Evolutionary conservation across 2,329 filamentous ascomycete genomes (phyloP).

Genomic region (Orbilia ellipsospora): DNA sequence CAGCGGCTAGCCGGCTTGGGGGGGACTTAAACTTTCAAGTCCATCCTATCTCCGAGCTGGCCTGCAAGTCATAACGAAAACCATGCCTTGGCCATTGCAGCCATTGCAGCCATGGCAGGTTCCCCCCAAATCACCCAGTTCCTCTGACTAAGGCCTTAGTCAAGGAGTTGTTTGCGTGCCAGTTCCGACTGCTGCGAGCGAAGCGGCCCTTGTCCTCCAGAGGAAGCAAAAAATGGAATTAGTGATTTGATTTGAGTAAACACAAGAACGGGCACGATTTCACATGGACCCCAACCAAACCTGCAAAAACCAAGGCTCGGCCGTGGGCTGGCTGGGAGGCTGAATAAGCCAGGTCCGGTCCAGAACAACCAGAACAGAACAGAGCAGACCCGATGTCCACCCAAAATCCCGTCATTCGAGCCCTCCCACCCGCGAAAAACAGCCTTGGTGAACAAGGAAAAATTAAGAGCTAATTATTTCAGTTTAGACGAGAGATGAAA

Average conservation of each 20-base stretch:
- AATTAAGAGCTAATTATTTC: too few relatives aligned
- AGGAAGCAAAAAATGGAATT: slow-evolving; percentile 6
- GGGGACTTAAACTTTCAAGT: not conserved
- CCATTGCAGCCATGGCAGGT: too few relatives aligned
- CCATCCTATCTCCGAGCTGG: not conserved
- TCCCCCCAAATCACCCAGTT: slow-evolving; percentile 15
- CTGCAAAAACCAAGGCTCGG: slow-evolving; percentile 5
- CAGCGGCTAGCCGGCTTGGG: not conserved
- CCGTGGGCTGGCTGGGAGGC: slow-evolving; percentile 18
- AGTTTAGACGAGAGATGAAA: too few relatives aligned
- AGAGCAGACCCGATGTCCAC: slow-evolving; percentile 36
- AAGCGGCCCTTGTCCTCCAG: not conserved
- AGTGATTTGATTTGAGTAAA: too few relatives aligned
- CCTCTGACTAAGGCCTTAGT: slow-evolving; percentile 51
- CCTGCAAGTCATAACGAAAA: slow-evolving; percentile 3
- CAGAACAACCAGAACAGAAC: slow-evolving; percentile 45
- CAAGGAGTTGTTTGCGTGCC: slow-evolving; percentile 23
- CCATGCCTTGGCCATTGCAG: not conserved
- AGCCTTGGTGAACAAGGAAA: not conserved
- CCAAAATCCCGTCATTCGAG: slow-evolving; percentile 6
- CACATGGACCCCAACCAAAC: not conserved
- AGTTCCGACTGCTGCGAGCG: slow-evolving; percentile 51
- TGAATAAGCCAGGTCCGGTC: slow-evolving; percentile 48
- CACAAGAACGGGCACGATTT: not conserved
- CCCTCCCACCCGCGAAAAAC: slow-evolving; percentile 10